Conservation (phyloP, 352 stramenopile genomes). For the Phytopythium helicoides region DNA sequence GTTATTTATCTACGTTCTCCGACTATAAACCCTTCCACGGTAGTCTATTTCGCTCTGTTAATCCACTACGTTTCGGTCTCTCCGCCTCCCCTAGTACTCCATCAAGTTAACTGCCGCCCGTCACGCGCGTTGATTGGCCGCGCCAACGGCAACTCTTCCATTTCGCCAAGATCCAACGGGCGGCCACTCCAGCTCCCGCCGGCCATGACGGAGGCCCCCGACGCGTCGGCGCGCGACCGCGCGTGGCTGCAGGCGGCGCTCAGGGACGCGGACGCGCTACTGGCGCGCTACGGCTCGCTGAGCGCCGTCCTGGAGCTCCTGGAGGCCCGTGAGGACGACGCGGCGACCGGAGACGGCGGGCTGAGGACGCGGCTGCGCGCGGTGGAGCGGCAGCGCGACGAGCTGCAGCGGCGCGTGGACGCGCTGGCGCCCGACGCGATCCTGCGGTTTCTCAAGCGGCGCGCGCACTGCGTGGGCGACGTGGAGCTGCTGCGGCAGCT, state of each 20-base stretch:
- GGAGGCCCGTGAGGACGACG: slow-evolving; percentile 2
- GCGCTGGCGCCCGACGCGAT: neutral
- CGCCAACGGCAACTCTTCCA: no score
- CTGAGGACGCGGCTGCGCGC: neutral
- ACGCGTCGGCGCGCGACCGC: neutral
- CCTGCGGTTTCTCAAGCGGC: neutral
- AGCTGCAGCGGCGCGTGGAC: neutral
- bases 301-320: neutral
- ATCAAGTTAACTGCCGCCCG: no score
- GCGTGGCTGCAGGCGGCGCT: slow-evolving; percentile 4
- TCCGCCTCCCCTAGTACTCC: no score
- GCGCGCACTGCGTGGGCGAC: slow-evolving; percentile 2
- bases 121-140: no score
- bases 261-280: slow-evolving; percentile 1
- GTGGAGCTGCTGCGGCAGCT: neutral
- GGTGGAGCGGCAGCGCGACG: neutral
- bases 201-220: neutral
- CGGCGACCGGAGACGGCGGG: neutral
- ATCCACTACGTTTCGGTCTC: no score
- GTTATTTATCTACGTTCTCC: no score
- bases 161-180: no score
- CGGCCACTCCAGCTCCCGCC: no score
- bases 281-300: neutral
- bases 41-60: no score
- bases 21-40: no score